Evolutionary conservation across 2,329 filamentous ascomycete genomes (phyloP), one percentile per base, ranked within the genome.

Genomic region (Hymenoscyphus scutula): DNA sequence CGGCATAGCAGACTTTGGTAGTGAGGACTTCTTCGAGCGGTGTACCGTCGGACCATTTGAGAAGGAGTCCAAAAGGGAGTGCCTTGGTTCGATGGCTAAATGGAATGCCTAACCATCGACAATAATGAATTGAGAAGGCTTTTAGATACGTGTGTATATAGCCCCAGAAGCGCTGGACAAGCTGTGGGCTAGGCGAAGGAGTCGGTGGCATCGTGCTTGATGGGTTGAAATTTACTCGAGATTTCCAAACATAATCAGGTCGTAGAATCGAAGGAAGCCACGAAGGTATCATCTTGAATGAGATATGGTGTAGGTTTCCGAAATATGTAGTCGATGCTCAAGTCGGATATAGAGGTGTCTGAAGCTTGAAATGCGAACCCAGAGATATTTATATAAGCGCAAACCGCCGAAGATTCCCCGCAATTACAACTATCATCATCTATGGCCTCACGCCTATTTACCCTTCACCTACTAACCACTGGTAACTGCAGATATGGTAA

Each of bases 1-100:
- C 76, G 34, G 71, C 64, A 48, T 63, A 48, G 17, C 71, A 73
- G 62, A 77, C 73, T 68, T 76, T 61, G 69, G 76, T 77, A 17
- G 74, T 63, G 32, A 72, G 60, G 13, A 66, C 74, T 65, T 77
- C 76, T 65, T 77, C 74, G 7, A 76, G 41, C 13, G 71, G 72
- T 15, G 72, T 74, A 41, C 74, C 69, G 53, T 76, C 73, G 13
- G 72, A 75, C 73, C 74, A 77, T 70, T 78, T 77, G 60, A 77
- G 62, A 15, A 78, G 62, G 5, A 77, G 70, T 2, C 74, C 77
- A 65, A 78, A 77, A 56, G 72, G 75, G 60, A 77, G 72, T 37
- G 74, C 68, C 19, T 71, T 69, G 58, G 76, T 75, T 57, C 75
- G 70, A 58, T 72, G 64, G 53, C 74, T 56, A 48, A 69, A 74